These are phyloP conservation scores for Aegle marmelos DNA, from an alignment of 345 rosid genomes.

Conservation along the genomic window DNA sequence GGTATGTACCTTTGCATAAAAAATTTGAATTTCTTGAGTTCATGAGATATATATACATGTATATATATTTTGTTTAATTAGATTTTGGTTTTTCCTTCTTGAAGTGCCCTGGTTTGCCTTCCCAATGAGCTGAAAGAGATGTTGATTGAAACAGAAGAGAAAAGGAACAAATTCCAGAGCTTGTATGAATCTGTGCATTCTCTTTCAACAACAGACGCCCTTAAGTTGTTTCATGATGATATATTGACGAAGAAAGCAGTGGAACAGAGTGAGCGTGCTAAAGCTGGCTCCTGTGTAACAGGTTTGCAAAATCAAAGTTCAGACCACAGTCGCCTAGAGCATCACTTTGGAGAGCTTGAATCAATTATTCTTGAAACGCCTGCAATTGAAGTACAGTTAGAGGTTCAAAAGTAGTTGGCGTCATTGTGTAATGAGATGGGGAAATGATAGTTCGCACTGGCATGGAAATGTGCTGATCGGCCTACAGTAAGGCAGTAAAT, in stretches of 20 bases:
- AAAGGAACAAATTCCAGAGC: slow-evolving; percentile 31
- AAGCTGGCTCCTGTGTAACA: slow-evolving; percentile 16
- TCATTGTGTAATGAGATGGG: neutral
- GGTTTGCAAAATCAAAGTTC: slow-evolving; percentile 22
- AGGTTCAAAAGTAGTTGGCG: slow-evolving; percentile 13
- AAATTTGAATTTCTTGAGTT: neutral
- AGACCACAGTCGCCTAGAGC: slow-evolving; percentile 25
- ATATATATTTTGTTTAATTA: neutral
- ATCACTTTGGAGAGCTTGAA: slow-evolving; percentile 42
- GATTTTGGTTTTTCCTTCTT: slow-evolving; percentile 2
- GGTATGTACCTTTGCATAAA: neutral
- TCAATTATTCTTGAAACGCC: slow-evolving; percentile 53
- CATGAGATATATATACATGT: neutral
- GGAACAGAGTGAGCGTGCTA: slow-evolving; percentile 23
- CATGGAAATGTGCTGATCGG: neutral
- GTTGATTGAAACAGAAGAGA: slow-evolving; percentile 47
- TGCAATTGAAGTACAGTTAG: slow-evolving; percentile 31
- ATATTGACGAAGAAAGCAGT: slow-evolving; percentile 30
- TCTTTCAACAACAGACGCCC: slow-evolving; percentile 52
- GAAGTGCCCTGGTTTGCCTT: slow-evolving; percentile 62
- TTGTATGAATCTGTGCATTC: slow-evolving; percentile 44
- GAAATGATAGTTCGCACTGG: neutral
- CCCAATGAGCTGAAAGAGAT: slow-evolving; percentile 52
- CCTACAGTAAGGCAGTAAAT: neutral
- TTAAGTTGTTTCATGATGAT: slow-evolving; percentile 43